Conservation (phyloP, 2,329 filamentous ascomycete species). For the Talaromyces sp. region DNA sequence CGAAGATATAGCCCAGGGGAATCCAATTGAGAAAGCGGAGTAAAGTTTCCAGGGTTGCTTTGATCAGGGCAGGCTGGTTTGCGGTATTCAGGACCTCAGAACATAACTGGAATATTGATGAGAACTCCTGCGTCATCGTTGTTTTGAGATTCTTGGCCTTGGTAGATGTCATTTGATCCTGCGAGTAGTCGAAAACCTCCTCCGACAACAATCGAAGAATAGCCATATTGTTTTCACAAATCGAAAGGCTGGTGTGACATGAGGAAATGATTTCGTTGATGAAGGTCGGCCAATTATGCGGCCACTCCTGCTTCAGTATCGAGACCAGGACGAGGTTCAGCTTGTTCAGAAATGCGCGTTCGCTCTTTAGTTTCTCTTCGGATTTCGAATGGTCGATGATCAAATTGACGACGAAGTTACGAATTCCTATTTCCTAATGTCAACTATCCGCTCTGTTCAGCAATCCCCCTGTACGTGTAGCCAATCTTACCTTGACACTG, state of each 20-base stretch:
- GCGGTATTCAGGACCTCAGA: conserved; percentile 91
- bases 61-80: conserved; percentile 82
- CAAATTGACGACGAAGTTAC: conserved; percentile 98
- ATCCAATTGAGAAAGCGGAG: conserved; percentile 99
- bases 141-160: conserved; percentile 97
- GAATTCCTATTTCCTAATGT: conserved; percentile 66
- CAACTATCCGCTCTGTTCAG: background rate
- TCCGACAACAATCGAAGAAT: conserved; percentile 93
- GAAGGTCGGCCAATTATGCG: conserved; percentile 99
- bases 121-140: conserved; percentile 98
- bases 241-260: conserved; percentile 89
- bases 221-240: conserved; percentile 99
- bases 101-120: conserved; percentile 95
- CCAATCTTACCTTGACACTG: conserved; percentile 74
- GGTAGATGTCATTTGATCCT: conserved; percentile 97
- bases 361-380: conserved; percentile 78
- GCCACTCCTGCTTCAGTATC: conserved; percentile 98
- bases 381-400: conserved; percentile 91
- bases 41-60: conserved; percentile 93
- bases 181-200: conserved; percentile 98
- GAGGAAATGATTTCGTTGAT: conserved; percentile 99
- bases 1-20: conserved; percentile 95
- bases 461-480: background rate
- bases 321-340: conserved; percentile 96
- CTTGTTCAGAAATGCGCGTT: conserved; percentile 94